phyloP scores from a whole-genome alignment of 2,329 filamentous ascomycete genomes.

The Fusarium palustre region DNA sequence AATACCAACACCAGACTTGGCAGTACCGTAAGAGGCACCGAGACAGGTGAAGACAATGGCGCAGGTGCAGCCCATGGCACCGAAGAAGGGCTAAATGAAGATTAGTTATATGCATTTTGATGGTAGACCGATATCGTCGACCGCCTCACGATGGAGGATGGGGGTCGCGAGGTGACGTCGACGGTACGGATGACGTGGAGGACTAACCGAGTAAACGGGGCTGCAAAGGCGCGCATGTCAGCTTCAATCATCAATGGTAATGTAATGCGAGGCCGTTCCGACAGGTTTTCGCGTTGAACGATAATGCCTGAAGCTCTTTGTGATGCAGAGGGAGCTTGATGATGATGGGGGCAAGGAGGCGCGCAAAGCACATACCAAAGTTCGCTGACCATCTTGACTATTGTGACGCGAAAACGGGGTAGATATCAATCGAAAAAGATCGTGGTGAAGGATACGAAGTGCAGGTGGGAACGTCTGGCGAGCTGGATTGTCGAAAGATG shows the following conservation, averaged over 20 bases:
- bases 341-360: slow-evolving; percentile 49
- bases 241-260: slow-evolving; percentile 50
- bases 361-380: slow-evolving; percentile 76
- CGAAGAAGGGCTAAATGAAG: slow-evolving; percentile 81
- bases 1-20: slow-evolving; percentile 99
- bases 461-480: slow-evolving; percentile 29
- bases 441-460: slow-evolving; percentile 20
- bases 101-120: slow-evolving; percentile 51
- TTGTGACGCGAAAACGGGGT: slow-evolving; percentile 42
- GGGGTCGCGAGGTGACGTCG: slow-evolving; percentile 48
- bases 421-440: slow-evolving; percentile 32
- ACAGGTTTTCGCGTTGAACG: slow-evolving; percentile 17
- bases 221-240: slow-evolving; percentile 66
- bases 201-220: slow-evolving; percentile 98
- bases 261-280: slow-evolving; percentile 7
- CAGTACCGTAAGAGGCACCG: slow-evolving; percentile 97
- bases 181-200: slow-evolving; percentile 46
- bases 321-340: slow-evolving; percentile 49
- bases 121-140: slow-evolving; percentile 29
- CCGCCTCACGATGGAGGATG: slow-evolving; percentile 35
- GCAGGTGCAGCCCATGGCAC: slow-evolving; percentile 96
- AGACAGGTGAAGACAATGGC: slow-evolving; percentile 98
- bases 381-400: slow-evolving; percentile 78
- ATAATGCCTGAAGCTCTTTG: slow-evolving; percentile 48
- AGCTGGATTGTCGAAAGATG: slow-evolving; percentile 39